Conservation (phyloP, 768 basidiomycete genomes). For the Hemileccinum rubropunctum region DNA sequence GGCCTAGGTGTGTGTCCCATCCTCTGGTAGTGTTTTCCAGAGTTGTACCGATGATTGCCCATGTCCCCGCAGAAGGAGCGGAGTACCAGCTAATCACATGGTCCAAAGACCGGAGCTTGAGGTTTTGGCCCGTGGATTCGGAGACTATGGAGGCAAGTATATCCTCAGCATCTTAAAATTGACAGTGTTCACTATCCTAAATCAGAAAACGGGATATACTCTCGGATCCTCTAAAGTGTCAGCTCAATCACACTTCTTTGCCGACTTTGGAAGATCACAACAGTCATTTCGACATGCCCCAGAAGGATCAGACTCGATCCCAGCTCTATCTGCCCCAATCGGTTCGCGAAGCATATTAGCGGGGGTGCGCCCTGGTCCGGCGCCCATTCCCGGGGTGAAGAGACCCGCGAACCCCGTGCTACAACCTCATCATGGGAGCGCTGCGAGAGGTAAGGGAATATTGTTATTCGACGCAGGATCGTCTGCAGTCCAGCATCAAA, state of each 20-base stretch:
- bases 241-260: slow-evolving; percentile 22
- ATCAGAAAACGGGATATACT: slow-evolving; percentile 50
- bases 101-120: slow-evolving; percentile 88
- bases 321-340: slow-evolving; percentile 63
- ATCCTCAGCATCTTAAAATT: neutral
- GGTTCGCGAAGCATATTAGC: slow-evolving; percentile 66
- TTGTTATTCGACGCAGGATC: slow-evolving; percentile 35
- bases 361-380: slow-evolving; percentile 60
- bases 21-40: neutral
- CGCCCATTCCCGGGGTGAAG: slow-evolving; percentile 19
- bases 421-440: slow-evolving; percentile 35
- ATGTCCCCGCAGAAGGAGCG: slow-evolving; percentile 39
- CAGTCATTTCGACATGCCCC: slow-evolving; percentile 60
- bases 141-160: slow-evolving; percentile 62
- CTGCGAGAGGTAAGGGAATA: slow-evolving; percentile 30
- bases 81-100: slow-evolving; percentile 67
- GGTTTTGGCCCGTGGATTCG: slow-evolving; percentile 84
- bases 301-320: slow-evolving; percentile 31
- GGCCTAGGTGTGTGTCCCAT: slow-evolving; percentile 41
- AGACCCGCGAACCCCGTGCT: slow-evolving; percentile 26
- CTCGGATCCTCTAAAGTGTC: slow-evolving; percentile 27
- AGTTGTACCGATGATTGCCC: neutral
- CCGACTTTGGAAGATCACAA: slow-evolving; percentile 24
- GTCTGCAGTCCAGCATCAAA: slow-evolving; percentile 21
- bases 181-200: slow-evolving; percentile 9